Conservation (phyloP, 2,329 filamentous ascomycete species). For the Alternaria longipes region DNA sequence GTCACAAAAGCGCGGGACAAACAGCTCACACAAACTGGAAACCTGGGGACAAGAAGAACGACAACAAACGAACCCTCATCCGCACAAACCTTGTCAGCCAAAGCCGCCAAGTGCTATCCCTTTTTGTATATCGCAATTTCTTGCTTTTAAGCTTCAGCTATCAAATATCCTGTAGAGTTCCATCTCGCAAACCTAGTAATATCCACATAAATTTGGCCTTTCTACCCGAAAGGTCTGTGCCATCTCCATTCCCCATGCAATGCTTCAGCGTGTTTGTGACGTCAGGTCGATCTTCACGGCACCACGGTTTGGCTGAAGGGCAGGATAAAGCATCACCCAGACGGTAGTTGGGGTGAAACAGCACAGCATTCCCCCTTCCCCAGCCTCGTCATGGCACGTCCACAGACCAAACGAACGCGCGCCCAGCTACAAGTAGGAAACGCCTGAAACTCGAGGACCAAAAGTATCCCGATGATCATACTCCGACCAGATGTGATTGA, state of each 20-base stretch:
- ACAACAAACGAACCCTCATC: background rate
- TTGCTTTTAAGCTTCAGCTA: background rate
- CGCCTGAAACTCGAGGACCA: background rate
- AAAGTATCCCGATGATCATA: background rate
- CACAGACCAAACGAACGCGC: background rate
- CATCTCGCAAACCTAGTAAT: background rate
- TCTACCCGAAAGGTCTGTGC: background rate
- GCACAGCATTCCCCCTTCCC: background rate
- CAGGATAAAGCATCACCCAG: background rate
- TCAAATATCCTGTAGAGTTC: background rate
- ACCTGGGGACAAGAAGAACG: background rate
- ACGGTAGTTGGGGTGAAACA: background rate
- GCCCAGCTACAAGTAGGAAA: background rate
- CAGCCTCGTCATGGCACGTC: background rate
- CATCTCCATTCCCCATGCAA: background rate
- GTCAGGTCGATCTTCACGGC: too few relatives aligned
- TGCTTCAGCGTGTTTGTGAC: background rate
- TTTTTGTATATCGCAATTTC: constrained; percentile 3
- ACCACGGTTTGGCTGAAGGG: too few relatives aligned
- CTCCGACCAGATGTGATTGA: background rate
- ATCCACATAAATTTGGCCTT: background rate
- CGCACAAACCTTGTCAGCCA: background rate
- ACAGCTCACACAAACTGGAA: background rate
- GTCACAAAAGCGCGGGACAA: background rate
- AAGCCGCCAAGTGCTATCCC: background rate